Evolutionary conservation across 495 filamentous ascomycete genomes (phyloP).

Genomic region (Neurospora sublineolata): DNA sequence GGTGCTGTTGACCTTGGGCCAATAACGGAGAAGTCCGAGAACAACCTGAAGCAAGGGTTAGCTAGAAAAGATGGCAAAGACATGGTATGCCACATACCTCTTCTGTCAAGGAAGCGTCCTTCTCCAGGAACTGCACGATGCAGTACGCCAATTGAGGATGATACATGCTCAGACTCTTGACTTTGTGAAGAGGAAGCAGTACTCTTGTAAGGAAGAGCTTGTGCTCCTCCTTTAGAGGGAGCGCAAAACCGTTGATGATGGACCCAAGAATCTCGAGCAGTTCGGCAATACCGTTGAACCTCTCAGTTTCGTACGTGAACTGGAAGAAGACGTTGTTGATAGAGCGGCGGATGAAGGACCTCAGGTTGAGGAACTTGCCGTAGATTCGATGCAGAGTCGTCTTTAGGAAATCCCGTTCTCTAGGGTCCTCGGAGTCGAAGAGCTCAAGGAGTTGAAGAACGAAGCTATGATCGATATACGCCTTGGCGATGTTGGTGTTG

Average conservation of each 20-base stretch:
- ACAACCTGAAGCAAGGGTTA: conserved; percentile 55
- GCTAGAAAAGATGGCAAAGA: neutral
- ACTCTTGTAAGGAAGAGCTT: conserved; percentile 95
- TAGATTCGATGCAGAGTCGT: conserved; percentile 97
- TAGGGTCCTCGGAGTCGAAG: conserved; percentile 96
- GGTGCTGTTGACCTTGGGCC: conserved; percentile 98
- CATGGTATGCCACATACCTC: conserved; percentile 46
- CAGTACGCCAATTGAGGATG: conserved; percentile 97
- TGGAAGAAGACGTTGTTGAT: conserved; percentile 99
- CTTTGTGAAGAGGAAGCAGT: conserved; percentile 89
- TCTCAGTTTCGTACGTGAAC: conserved; percentile 96
- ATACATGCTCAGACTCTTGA: conserved; percentile 99
- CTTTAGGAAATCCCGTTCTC: conserved; percentile 96
- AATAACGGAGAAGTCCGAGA: conserved; percentile 86
- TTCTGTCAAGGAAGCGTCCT: conserved; percentile 93
- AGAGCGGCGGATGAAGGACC: conserved; percentile 92
- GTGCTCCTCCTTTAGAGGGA: conserved; percentile 97
- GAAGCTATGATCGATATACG: conserved; percentile 95
- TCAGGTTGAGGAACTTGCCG: conserved; percentile 95
- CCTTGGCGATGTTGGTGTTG: conserved; percentile 99
- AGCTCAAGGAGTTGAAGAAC: conserved; percentile 95
- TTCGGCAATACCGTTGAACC: conserved; percentile 97
- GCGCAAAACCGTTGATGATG: conserved; percentile 97
- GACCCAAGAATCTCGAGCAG: conserved; percentile 93
- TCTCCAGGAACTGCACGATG: conserved; percentile 98